Base-by-base conservation (phyloP, 2,329 filamentous ascomycete species). In the Drechslerella dactyloides region DNA sequence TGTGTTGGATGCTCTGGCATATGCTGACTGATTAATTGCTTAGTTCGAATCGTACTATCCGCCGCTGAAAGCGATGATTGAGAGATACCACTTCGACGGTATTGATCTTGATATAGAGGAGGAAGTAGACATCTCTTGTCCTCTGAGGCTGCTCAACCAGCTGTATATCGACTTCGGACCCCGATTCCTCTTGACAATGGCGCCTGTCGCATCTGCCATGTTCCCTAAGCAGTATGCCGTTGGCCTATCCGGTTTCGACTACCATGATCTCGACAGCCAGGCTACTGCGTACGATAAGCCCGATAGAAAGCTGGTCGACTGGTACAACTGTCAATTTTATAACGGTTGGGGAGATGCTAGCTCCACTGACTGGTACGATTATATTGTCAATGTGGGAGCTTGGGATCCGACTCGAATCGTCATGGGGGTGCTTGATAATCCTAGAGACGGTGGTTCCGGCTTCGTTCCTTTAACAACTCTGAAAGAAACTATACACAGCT, bases 321-420 rank as follows among this genome's bases (percentile, higher is more conserved):
- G 82, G 82, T 84, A 83, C 72, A 84, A 84, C 68, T 80, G 81
- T 35, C 83, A 84, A 62, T 83, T 84, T 75, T 84, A 84, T 76
- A 83, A 82, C 61, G 82, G 82, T 1, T 84, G 82, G 82, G 83
- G 83, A 19, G 82, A 83, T 57, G 81, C 81, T 76, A 1, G 80
- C 80, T 13, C 76, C 23, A 2, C 27, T 5, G 40, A 76, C 11
- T 82, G 80, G 79, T 84, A 83, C 77, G 81, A 83, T 40, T 78
- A 81, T 48, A 82, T 84, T 53, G 33, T 19, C 2, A 77, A 83
- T 11, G 6, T 54, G 7, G 77, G 78, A 1, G 82, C 82, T 6
- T 84, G 82, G 82, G 63, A 66, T 3, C 56, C 69, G 1, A 62
- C 56, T 21, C 69, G 62, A 5, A 57, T 69, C 5, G 62, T 63